Percentiles rank a stretch among this genome's conserved stretches.
Conservation (phyloP, 1,139 yeast genomes). For the Zygoascus hellenicus region DNA sequence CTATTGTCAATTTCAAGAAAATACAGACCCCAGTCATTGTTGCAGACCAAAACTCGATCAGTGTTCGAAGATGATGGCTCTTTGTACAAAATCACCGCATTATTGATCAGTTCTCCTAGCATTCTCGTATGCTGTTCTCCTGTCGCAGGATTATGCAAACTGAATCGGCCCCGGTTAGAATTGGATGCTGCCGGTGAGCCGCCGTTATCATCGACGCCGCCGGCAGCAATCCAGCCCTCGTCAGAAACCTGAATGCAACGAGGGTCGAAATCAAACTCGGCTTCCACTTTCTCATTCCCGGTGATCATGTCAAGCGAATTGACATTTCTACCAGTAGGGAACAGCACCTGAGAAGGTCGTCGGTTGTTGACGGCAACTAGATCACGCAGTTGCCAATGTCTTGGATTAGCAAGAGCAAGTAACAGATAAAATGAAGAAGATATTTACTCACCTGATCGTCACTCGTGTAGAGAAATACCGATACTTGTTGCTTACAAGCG, state of each 20-base stretch:
- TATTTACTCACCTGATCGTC: slow-evolving; percentile 26
- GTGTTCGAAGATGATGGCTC: slow-evolving; percentile 35
- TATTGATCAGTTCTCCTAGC: slow-evolving; percentile 77
- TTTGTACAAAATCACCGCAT: slow-evolving; percentile 57
- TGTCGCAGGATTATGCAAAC: slow-evolving; percentile 48
- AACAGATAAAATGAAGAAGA: background rate
- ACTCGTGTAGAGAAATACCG: slow-evolving; percentile 24
- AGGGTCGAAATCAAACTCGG: slow-evolving; percentile 55
- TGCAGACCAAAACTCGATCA: slow-evolving; percentile 58
- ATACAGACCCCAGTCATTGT: slow-evolving; percentile 72
- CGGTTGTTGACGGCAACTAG: slow-evolving; percentile 47
- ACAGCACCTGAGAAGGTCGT: slow-evolving; percentile 39
- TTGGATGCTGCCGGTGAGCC: slow-evolving; percentile 24
- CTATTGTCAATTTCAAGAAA: slow-evolving; percentile 52
- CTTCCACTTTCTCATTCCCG: slow-evolving; percentile 35
- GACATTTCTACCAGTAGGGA: slow-evolving; percentile 45
- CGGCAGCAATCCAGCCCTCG: slow-evolving; percentile 57
- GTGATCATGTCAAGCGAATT: slow-evolving; percentile 41
- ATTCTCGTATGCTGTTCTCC: slow-evolving; percentile 46
- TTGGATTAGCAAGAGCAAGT: slow-evolving; percentile 1
- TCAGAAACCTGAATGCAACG: slow-evolving; percentile 57
- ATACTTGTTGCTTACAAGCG: slow-evolving; percentile 11
- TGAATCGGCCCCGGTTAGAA: slow-evolving; percentile 48
- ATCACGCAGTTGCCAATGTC: slow-evolving; percentile 86
- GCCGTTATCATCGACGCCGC: slow-evolving; percentile 50